Evolutionary conservation across 805 yeast genomes (phyloP).

Genomic region (Sugiyamaella smithiae): DNA sequence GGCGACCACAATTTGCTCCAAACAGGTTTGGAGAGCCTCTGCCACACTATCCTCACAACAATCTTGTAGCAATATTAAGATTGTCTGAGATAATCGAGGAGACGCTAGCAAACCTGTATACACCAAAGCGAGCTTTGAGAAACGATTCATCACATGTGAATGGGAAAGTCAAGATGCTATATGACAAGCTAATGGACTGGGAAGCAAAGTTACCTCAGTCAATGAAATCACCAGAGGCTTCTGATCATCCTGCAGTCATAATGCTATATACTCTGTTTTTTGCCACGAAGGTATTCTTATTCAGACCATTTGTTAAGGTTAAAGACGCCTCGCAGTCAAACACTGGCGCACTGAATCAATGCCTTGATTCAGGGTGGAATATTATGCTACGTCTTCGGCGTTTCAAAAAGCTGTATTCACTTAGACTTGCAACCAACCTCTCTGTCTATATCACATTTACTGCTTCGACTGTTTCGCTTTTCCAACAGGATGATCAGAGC

Average conservation of each 20-base stretch:
- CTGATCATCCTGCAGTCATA: slow-evolving; percentile 17
- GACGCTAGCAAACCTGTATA: slow-evolving; percentile 15
- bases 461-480: slow-evolving; percentile 19
- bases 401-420: slow-evolving; percentile 16
- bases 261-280: slow-evolving; percentile 18
- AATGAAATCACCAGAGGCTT: slow-evolving; percentile 7
- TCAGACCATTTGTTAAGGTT: slow-evolving; percentile 16
- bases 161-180: slow-evolving; percentile 11
- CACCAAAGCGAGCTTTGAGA: slow-evolving; percentile 11
- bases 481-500: slow-evolving; percentile 6
- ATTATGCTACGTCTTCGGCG: slow-evolving; percentile 15
- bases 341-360: slow-evolving; percentile 8
- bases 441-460: slow-evolving; percentile 23
- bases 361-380: slow-evolving; percentile 12
- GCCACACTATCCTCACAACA: slow-evolving; percentile 19
- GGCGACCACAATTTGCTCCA: slow-evolving; percentile 19
- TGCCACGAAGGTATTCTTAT: slow-evolving; percentile 20
- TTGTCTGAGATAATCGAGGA: slow-evolving; percentile 22
- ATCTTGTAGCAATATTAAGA: slow-evolving; percentile 19
- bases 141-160: slow-evolving; percentile 9
- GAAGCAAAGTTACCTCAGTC: slow-evolving; percentile 14
- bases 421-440: slow-evolving; percentile 19
- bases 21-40: slow-evolving; percentile 5
- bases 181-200: slow-evolving; percentile 16
- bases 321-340: slow-evolving; percentile 8